Evolutionary conservation across 163 green algal genomes (phyloP), one percentile per base, ranked within the genome.

Genomic region (Scenedesmus sp.): DNA sequence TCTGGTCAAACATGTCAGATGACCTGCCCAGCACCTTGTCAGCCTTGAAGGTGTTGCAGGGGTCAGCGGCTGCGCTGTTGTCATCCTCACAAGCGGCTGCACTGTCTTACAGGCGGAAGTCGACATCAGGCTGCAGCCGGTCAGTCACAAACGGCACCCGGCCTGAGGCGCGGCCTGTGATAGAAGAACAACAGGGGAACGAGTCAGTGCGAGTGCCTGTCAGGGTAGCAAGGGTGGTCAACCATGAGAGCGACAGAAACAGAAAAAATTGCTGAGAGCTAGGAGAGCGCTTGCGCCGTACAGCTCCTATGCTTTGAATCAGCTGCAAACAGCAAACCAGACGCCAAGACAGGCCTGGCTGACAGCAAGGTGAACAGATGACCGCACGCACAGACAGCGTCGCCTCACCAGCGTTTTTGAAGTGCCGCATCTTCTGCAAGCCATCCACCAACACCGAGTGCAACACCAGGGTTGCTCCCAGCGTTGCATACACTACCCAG

Each of bases 41-140:
- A 13, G 80, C 80, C 43, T 85, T 85, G 80, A 85, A 85, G 43
- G 44, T 85, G 30, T 85, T 68, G 44, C 80, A 85, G 10, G 46
- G 42, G 44, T 83, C 78, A 5, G 78, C 3, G 10, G 15, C 42
- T 30, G 37, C 78, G 13, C 44, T 30, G 44, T 26, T 24, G 15
- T 83, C 78, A 61, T 83, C 78, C 2, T 24, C 42, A 83, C 78
- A 2, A 30, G 15, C 73, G 43, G 40, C 78, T 10, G 33, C 70
- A 46, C 33, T 24, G 24, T 83, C 78, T 42, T 42, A 83, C 40
- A 59, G 78, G 16, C 18, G 18, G 78, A 83, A 83, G 37, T 83
- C 40, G 20, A 37, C 10, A 40, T 83, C 78, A 37, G 78, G 78
- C 42, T 26, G 40, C 78, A 83, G 78, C 40, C 78, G 78, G 16